phyloP scores from a whole-genome alignment of 2,329 filamentous ascomycete species.

The Exophiala lecanii-corni region DNA sequence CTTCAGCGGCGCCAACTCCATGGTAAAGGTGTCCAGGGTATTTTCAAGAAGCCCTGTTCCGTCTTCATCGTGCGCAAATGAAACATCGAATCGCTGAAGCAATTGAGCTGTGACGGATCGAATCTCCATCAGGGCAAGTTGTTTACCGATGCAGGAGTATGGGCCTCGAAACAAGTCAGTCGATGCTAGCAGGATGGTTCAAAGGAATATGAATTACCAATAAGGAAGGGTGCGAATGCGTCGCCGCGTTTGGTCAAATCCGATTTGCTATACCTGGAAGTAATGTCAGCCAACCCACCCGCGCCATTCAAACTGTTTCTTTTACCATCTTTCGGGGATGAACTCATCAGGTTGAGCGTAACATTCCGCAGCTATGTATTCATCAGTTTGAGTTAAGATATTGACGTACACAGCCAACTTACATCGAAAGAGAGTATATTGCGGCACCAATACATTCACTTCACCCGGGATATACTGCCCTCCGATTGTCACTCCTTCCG shows the following conservation, averaged over 20 bases:
- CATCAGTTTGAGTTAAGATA: neutral
- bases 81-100: slow-evolving; percentile 9
- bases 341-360: slow-evolving; percentile 26
- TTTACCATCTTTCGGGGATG: slow-evolving; percentile 36
- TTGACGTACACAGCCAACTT: slow-evolving; percentile 12
- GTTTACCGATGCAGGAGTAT: slow-evolving; percentile 29
- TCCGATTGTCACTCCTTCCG: slow-evolving; percentile 35
- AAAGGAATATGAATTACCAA: slow-evolving; percentile 30
- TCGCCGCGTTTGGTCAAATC: slow-evolving; percentile 31
- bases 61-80: slow-evolving; percentile 12
- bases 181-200: slow-evolving; percentile 34
- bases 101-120: slow-evolving; percentile 16
- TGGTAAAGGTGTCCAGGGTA: slow-evolving; percentile 15
- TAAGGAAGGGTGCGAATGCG: slow-evolving; percentile 33
- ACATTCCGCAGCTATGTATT: slow-evolving; percentile 18
- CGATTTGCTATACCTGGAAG: slow-evolving; percentile 26
- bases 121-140: slow-evolving; percentile 29
- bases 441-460: slow-evolving; percentile 22
- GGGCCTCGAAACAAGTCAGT: slow-evolving; percentile 27
- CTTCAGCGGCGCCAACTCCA: slow-evolving; percentile 7
- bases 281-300: neutral
- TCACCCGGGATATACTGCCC: slow-evolving; percentile 32
- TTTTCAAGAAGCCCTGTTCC: slow-evolving; percentile 8
- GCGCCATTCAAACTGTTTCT: no score
- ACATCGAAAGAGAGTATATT: slow-evolving; percentile 20